phyloP scores from a whole-genome alignment of 495 filamentous ascomycete species.

The Tuber calosporum region DNA sequence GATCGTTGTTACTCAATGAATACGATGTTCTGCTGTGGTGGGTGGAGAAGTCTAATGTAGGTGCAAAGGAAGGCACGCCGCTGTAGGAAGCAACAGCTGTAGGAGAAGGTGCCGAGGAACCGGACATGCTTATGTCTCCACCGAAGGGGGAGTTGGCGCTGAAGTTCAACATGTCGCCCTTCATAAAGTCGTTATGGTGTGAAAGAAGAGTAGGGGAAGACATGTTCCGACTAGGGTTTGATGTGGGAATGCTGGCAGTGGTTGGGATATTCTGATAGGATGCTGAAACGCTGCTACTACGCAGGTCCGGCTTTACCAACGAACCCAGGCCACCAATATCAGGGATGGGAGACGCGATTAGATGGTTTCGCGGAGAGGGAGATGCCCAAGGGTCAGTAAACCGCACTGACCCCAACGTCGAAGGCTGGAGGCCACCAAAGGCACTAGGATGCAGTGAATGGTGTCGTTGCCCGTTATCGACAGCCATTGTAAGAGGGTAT shows the following conservation, averaged over 20 bases:
- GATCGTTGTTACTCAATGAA: constrained; percentile 51
- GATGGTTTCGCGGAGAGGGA: constrained; percentile 51
- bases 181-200: constrained; percentile 32
- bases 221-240: constrained; percentile 40
- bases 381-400: constrained; percentile 90
- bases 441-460: constrained; percentile 63
- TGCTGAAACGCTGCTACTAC: constrained; percentile 48
- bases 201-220: constrained; percentile 32
- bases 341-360: constrained; percentile 45
- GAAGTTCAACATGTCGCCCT: constrained; percentile 46
- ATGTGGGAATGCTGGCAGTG: constrained; percentile 52
- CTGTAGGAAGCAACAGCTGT: constrained; percentile 59
- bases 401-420: constrained; percentile 62
- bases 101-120: constrained; percentile 60
- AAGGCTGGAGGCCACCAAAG: constrained; percentile 70
- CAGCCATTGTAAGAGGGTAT: constrained; percentile 71
- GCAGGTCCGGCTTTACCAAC: constrained; percentile 41
- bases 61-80: constrained; percentile 55
- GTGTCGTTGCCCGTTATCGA: constrained; percentile 76
- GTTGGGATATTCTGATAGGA: constrained; percentile 41
- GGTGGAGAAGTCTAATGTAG: constrained; percentile 55
- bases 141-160: constrained; percentile 47
- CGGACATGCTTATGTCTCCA: constrained; percentile 47
- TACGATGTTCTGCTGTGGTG: constrained; percentile 50
- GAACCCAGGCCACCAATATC: constrained; percentile 31